phyloP scores from a whole-genome alignment of 257 asterid species.

The Nicotiana obtusifolia region DNA sequence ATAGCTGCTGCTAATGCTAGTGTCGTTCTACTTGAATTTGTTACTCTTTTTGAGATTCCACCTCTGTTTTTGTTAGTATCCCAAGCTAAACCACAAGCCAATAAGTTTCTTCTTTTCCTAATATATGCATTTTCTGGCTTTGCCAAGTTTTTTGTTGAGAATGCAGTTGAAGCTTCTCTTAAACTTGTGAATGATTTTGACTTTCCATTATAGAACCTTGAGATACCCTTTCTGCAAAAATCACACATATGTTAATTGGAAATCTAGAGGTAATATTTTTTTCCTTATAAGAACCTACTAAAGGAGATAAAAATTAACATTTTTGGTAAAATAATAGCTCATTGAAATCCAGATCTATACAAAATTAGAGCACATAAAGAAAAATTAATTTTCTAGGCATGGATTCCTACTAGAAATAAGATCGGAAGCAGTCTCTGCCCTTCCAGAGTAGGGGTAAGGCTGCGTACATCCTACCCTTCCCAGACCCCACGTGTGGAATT shows the following conservation, averaged over 20 bases:
- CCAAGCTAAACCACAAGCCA: conserved; percentile 39
- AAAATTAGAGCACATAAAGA: not conserved
- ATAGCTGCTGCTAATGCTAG: conserved; percentile 44
- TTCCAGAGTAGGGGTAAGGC: no score
- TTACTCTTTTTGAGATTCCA: conserved; percentile 50
- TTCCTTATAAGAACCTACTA: not conserved
- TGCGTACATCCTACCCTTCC: no score
- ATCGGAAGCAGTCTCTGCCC: no score
- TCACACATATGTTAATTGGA: not conserved
- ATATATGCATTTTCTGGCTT: conserved; percentile 59
- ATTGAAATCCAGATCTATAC: not conserved
- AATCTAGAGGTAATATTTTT: no score
- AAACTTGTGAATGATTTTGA: conserved; percentile 79
- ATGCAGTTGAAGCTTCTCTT: conserved; percentile 41
- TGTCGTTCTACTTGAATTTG: conserved; percentile 27
- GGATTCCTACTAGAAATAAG: not conserved
- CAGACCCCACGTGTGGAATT: no score
- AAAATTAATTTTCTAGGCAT: not conserved
- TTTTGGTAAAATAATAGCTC: not conserved
- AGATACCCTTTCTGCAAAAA: conserved; percentile 58
- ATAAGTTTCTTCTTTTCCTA: conserved; percentile 50
- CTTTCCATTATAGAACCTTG: conserved; percentile 75
- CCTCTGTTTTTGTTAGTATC: conserved; percentile 42
- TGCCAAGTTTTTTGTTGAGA: conserved; percentile 41
- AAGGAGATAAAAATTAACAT: not conserved